Evolutionary conservation across 139 green algal species (phyloP).

Genomic region (Micractinium conductrix): DNA sequence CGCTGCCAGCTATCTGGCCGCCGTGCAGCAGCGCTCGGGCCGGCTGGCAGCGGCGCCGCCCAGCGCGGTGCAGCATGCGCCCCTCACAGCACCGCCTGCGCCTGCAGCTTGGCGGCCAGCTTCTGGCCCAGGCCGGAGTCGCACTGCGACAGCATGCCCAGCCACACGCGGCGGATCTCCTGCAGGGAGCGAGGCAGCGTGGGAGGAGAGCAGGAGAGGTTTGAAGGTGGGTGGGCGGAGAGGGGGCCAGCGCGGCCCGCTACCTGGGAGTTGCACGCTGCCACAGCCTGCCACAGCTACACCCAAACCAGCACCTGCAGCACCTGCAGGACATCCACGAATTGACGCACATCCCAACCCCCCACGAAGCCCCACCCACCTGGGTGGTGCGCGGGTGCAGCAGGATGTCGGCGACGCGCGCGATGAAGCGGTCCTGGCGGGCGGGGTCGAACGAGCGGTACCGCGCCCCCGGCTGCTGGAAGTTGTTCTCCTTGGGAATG

Average conservation of each 20-base stretch:
- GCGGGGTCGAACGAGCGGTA: slow-evolving; percentile 80
- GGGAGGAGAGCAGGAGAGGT: not conserved
- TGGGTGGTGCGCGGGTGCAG: slow-evolving; percentile 68
- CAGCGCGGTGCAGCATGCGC: not conserved
- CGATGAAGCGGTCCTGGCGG: slow-evolving; percentile 85
- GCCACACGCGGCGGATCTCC: slow-evolving; percentile 88
- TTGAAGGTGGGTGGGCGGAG: not conserved
- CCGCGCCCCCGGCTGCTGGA: slow-evolving; percentile 78
- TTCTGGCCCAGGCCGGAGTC: slow-evolving; percentile 76
- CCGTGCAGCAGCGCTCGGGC: not conserved
- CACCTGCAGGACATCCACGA: too few species aligned
- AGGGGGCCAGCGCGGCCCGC: too few species aligned
- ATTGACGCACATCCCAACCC: too few species aligned
- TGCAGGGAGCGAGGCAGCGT: slow-evolving; percentile 14
- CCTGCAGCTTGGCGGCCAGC: slow-evolving; percentile 81
- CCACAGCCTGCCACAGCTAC: too few species aligned
- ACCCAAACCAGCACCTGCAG: too few species aligned
- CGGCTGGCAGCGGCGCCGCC: not conserved
- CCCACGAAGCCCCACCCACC: not conserved
- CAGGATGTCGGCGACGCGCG: slow-evolving; percentile 76
- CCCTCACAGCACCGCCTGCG: slow-evolving; percentile 39
- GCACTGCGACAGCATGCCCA: slow-evolving; percentile 93
- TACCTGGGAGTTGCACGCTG: too few species aligned
- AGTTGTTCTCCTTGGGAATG: slow-evolving; percentile 97
- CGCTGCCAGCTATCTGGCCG: too few species aligned